phyloP scores from a whole-genome alignment of 2,329 filamentous ascomycete genomes.

The Cercospora janseana region DNA sequence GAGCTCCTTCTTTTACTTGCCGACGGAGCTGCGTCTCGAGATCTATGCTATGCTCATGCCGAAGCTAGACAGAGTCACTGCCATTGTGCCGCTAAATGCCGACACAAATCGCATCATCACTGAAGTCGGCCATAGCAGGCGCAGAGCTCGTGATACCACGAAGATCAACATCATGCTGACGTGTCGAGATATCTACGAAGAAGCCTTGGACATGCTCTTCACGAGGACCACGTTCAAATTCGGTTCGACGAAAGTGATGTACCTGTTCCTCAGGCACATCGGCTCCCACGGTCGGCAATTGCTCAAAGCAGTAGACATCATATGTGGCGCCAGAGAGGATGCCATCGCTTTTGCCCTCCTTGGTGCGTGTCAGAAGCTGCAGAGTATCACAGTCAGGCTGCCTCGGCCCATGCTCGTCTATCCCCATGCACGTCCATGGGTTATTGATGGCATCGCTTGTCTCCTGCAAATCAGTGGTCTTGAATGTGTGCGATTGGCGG shows the following conservation, averaged over 20 bases:
- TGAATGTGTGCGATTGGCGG: constrained; percentile 27
- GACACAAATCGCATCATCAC: constrained; percentile 33
- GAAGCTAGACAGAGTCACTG: constrained; percentile 23
- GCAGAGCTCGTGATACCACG: constrained; percentile 40
- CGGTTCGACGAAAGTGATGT: constrained; percentile 47
- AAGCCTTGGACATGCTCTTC: constrained; percentile 50
- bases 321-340: constrained; percentile 32
- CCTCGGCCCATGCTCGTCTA: constrained; percentile 25
- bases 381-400: constrained; percentile 28
- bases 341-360: constrained; percentile 35
- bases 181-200: constrained; percentile 43
- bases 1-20: constrained; percentile 47
- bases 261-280: constrained; percentile 41
- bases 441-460: constrained; percentile 30
- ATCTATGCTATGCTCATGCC: constrained; percentile 49
- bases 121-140: constrained; percentile 25
- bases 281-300: constrained; percentile 30
- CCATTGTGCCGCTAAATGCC: constrained; percentile 29
- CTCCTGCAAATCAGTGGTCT: constrained; percentile 33
- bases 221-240: constrained; percentile 47
- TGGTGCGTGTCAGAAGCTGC: constrained; percentile 30
- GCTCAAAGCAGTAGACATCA: constrained; percentile 29
- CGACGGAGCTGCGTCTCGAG: constrained; percentile 61
- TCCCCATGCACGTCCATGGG: constrained; percentile 29
- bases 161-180: constrained; percentile 45